Evolutionary conservation across 2,329 filamentous ascomycete species (phyloP), one percentile per base, ranked within the genome.

Genomic region (Leptoxyphium fumago): DNA sequence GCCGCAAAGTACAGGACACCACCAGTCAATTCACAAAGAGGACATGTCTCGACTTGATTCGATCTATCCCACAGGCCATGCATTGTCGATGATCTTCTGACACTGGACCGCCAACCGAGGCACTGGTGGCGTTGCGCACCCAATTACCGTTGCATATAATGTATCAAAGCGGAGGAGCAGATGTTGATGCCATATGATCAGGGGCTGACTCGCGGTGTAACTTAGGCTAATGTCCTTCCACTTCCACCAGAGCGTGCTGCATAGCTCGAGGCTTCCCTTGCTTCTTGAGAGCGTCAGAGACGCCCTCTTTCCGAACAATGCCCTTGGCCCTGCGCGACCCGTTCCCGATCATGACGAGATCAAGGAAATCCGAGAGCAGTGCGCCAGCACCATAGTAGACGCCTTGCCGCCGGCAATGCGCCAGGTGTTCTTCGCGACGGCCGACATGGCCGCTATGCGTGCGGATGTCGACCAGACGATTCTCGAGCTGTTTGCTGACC

Each of bases 281-380:
- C 54, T 69, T 29, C 73, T 89, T 55, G 76, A 78, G 60, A 74
- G 78, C 52, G 72, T 84, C 56, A 83, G 91, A 60, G 77, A 75
- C 55, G 76, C 83, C 48, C 69, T 96, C 45, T 96, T 95, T 61
- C 89, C 91, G 52, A 82, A 85, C 64, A 93, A 93, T 64, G 71
- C 76, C 54, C 79, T 82, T 48, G 81, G 79, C 46, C 73, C 77
- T 51, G 69, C 78, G 54, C 72, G 74, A 47, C 66, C 80, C 51
- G 65, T 72, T 43, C 72, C 80, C 42, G 70, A 71, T 41, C 73
- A 73, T 49, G 70, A 78, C 44, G 69, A 75, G 54, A 74, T 77
- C 55, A 67, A 77, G 51, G 68, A 67, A 42, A 77, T 87, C 55
- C 77, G 78, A 55, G 72, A 71, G 54, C 75, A 73, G 60, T 82